Percentiles rank a stretch among this genome's conserved stretches.
Evolutionary conservation across 1,139 yeast genomes (phyloP).

Genomic region (Blastobotrys apis): DNA sequence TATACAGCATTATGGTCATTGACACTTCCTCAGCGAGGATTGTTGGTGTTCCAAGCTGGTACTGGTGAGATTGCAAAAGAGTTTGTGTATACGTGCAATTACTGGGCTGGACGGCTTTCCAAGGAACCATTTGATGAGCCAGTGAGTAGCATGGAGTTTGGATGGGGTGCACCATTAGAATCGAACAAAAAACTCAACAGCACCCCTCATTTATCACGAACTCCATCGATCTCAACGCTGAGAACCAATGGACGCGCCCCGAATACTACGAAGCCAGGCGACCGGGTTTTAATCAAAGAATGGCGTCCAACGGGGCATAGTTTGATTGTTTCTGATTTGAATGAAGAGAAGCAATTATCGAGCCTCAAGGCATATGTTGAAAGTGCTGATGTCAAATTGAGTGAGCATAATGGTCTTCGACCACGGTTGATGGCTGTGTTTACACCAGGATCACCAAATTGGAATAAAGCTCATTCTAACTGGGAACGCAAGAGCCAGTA

Average conservation of each 20-base stretch:
- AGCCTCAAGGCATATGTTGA: conserved; percentile 28
- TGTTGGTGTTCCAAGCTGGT: conserved; percentile 47
- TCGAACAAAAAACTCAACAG: background rate
- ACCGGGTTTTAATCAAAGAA: conserved; percentile 27
- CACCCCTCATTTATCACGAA: background rate
- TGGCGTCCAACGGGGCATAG: conserved; percentile 35
- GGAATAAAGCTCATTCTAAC: conserved; percentile 30
- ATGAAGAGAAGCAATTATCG: conserved; percentile 30
- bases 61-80: conserved; percentile 67
- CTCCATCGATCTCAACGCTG: conserved; percentile 8
- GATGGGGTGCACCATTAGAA: conserved; percentile 51
- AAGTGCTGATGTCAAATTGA: conserved; percentile 30
- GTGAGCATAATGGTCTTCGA: conserved; percentile 29
- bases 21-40: conserved; percentile 35
- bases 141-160: conserved; percentile 73
- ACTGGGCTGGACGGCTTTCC: conserved; percentile 85
- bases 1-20: conserved; percentile 33
- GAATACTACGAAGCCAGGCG: conserved; percentile 24
- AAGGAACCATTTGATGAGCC: conserved; percentile 64
- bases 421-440: conserved; percentile 24
- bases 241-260: conserved; percentile 1
- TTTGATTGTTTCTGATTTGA: conserved; percentile 31
- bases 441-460: conserved; percentile 29
- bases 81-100: conserved; percentile 74
- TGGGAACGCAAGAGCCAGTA: conserved; percentile 35